Conservation (phyloP, 257 asterid genomes). For the Ocimum tenuiflorum region DNA sequence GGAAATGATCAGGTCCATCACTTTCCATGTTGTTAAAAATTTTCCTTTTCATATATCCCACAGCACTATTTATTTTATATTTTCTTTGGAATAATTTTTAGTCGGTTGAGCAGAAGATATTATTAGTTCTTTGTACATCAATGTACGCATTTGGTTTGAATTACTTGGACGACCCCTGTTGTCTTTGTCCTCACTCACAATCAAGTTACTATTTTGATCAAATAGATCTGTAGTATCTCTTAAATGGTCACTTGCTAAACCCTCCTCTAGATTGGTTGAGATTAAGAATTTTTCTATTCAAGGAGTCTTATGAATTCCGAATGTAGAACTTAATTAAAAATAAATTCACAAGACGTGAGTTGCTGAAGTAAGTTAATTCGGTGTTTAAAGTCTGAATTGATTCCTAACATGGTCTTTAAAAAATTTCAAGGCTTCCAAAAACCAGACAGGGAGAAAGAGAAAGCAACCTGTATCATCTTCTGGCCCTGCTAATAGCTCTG, state of each 20-base stretch:
- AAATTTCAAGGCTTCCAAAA: conserved; percentile 75
- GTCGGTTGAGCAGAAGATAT: background rate
- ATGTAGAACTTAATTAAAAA: background rate
- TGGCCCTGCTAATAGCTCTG: conserved; percentile 96
- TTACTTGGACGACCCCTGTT: too few species aligned
- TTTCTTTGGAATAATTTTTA: background rate
- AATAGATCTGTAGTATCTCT: background rate
- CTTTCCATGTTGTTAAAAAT: conserved; percentile 19
- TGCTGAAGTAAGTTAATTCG: background rate
- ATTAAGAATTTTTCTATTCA: background rate
- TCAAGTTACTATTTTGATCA: too few species aligned
- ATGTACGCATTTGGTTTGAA: background rate
- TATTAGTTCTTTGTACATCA: background rate
- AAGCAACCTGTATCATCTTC: conserved; percentile 88
- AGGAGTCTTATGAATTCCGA: background rate
- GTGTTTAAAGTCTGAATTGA: conserved; percentile 5
- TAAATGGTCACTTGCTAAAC: background rate
- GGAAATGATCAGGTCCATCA: conserved; percentile 81
- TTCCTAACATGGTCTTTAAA: conserved; percentile 36
- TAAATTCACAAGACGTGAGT: background rate
- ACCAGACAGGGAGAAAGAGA: conserved; percentile 88
- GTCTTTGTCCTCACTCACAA: too few species aligned
- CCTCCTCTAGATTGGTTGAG: background rate
- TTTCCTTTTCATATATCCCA: too few species aligned
- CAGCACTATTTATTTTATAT: background rate